Evolutionary conservation across 2,329 filamentous ascomycete genomes (phyloP), one percentile per base, ranked within the genome.

Genomic region (Penicillium digitatum): DNA sequence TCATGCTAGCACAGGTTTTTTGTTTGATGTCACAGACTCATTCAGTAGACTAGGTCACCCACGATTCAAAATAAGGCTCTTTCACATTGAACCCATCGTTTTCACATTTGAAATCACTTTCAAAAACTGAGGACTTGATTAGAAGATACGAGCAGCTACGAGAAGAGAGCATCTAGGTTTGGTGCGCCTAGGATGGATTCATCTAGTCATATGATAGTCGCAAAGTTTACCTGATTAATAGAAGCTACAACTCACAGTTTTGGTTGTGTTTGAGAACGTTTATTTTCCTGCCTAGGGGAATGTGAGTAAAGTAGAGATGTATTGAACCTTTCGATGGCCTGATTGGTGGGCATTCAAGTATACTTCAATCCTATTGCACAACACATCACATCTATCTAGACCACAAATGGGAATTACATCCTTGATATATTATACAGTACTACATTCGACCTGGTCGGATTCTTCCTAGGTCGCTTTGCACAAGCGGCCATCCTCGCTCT

Each of bases 401-500:
- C 31, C 22, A 27, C 18, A 16, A 1, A 32, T 31, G 16, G 10
- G 26, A 9, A 3, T 24, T 10, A 8, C 14, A 14, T 5, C 9
- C 32, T 22, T 45, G 8, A n/a, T 24, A n/a, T 11, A 40, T 24
- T 26, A 32, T 24, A 24, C 8, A 40, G n/a, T 20, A 48, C 12
- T 20, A 8, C 7, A 32, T 29, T n/a, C 14, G 14, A 22, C 2
- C 10, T 2, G 40, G 18, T n/a, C 6, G 5, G 16, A 9, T 39
- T 6, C 20, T 49, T 37, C 45, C 37, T 49, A 49, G 26, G 6
- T 20, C 12, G 34, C 27, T n/a, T 32, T 49, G 11, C 47, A 49
- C 35, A 49, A 18, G 14, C 46, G 46, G 16, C 52, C 52, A 40
- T 50, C 46, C 16, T 50, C 16, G 10, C 16, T 35, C 52, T 44